Conservation (phyloP, 768 basidiomycete genomes). For the Mycena kentingensis region DNA sequence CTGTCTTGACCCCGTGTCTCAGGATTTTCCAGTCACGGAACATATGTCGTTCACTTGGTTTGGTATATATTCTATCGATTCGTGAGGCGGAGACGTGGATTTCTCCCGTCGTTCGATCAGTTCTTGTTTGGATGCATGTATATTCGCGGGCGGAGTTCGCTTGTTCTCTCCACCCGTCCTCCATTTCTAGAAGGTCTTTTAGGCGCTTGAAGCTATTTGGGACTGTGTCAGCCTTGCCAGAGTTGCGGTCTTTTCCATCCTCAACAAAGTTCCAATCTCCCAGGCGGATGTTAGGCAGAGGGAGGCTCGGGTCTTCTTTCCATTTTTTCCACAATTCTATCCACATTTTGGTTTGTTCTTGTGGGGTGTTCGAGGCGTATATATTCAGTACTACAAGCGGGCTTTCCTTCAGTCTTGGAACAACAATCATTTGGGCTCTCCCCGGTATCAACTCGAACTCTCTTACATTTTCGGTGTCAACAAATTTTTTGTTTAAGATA, state of each 20-base stretch:
- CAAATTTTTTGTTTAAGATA: slow-evolving; percentile 18
- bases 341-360: background rate
- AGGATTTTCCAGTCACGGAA: slow-evolving; percentile 11
- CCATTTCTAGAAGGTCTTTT: background rate
- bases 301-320: background rate
- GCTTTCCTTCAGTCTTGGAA: slow-evolving; percentile 18
- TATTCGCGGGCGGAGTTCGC: too few species aligned
- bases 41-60: background rate
- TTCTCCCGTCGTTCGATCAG: background rate
- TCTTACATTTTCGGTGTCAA: background rate
- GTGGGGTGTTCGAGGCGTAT: slow-evolving; percentile 22
- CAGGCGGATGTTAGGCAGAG: slow-evolving; percentile 10
- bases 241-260: slow-evolving; percentile 23
- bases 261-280: slow-evolving; percentile 32
- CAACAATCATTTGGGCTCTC: slow-evolving; percentile 5
- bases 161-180: slow-evolving; percentile 15
- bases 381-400: slow-evolving; percentile 17
- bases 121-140: background rate
- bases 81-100: background rate
- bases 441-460: slow-evolving; percentile 16
- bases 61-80: slow-evolving; percentile 6
- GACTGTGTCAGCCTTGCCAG: background rate
- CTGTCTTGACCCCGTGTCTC: background rate
- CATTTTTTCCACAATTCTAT: background rate
- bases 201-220: background rate